Evolutionary conservation across 352 stramenopile species (phyloP).

Genomic region (Phytophthora tentaculata): DNA sequence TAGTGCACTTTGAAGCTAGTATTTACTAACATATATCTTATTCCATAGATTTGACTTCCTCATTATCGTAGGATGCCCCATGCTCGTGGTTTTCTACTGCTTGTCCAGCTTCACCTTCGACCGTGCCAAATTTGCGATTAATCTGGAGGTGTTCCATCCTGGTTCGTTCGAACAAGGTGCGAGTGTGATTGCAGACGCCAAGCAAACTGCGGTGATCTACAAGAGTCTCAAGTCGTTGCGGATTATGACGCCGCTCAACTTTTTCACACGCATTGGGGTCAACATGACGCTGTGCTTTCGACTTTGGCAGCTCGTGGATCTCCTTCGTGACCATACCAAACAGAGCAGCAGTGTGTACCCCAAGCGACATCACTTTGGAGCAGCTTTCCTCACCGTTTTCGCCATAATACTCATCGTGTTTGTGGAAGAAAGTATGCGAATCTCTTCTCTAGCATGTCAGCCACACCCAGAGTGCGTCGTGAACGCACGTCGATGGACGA

Average conservation of each 20-base stretch:
- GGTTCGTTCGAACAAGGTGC: slow-evolving; percentile 1
- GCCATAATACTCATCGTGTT: slow-evolving; percentile 12
- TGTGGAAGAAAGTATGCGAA: slow-evolving; percentile 27
- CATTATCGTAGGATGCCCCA: slow-evolving; percentile 1
- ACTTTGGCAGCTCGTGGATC: slow-evolving; percentile 3
- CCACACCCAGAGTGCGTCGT: slow-evolving; percentile 36
- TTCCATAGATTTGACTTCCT: background rate
- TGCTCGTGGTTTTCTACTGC: slow-evolving; percentile 2
- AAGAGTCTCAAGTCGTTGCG: slow-evolving; percentile 23
- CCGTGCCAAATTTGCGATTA: slow-evolving; percentile 4
- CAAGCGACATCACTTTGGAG: slow-evolving; percentile 7
- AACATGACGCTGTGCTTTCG: slow-evolving; percentile 37
- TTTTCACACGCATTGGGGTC: slow-evolving; percentile 37
- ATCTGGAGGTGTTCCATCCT: background rate
- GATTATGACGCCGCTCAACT: slow-evolving; percentile 31
- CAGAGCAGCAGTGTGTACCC: slow-evolving; percentile 17
- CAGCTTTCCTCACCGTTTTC: slow-evolving; percentile 18
- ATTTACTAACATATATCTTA: background rate
- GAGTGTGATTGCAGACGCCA: slow-evolving; percentile 1
- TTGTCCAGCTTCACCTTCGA: slow-evolving; percentile 1
- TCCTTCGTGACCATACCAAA: background rate
- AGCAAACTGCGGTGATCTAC: background rate
- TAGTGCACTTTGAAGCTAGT: background rate
- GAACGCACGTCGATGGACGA: slow-evolving; percentile 34
- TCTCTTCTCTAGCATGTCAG: slow-evolving; percentile 16